A percentile compares a stretch with the other conserved stretches of the same genome.
phyloP scores from a whole-genome alignment of 441 rosid species.

The Jatropha podagrica region DNA sequence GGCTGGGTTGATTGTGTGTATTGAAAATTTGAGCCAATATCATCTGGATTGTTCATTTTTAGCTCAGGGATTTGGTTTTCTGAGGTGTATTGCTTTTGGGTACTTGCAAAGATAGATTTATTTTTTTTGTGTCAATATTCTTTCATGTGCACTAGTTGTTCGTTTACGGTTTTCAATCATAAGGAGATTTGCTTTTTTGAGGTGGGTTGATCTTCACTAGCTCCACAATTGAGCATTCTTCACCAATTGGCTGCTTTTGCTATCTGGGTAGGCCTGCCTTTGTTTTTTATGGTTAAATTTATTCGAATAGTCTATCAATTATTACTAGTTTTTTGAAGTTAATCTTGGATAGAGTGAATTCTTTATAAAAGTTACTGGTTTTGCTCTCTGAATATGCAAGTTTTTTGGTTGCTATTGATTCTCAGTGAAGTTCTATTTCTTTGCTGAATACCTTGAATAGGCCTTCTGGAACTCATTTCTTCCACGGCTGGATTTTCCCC shows the following conservation, averaged over 20 bases:
- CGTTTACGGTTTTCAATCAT: conserved; percentile 20
- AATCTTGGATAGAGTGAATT: conserved; percentile 14
- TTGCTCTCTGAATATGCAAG: background rate
- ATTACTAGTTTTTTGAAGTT: background rate
- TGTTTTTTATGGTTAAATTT: conserved; percentile 20
- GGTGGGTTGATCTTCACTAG: conserved; percentile 26
- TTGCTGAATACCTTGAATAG: conserved; percentile 13
- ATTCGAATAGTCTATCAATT: background rate
- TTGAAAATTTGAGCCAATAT: conserved; percentile 9
- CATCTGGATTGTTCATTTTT: background rate
- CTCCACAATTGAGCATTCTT: background rate
- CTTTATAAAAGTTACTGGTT: conserved; percentile 1
- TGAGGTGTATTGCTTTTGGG: background rate
- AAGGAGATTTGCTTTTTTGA: conserved; percentile 23
- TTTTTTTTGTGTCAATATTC: background rate
- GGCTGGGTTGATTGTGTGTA: conserved; percentile 4
- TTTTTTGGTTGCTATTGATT: conserved; percentile 10
- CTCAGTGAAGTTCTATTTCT: conserved; percentile 8
- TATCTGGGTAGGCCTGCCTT: conserved; percentile 15
- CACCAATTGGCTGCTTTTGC: conserved; percentile 10
- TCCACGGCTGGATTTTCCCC: conserved; percentile 14
- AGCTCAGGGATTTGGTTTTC: background rate
- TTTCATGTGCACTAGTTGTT: conserved; percentile 23
- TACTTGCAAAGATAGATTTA: background rate
- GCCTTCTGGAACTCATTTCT: conserved; percentile 12